phyloP scores from a whole-genome alignment of 352 stramenopile species.

The Bremia lactucae region DNA sequence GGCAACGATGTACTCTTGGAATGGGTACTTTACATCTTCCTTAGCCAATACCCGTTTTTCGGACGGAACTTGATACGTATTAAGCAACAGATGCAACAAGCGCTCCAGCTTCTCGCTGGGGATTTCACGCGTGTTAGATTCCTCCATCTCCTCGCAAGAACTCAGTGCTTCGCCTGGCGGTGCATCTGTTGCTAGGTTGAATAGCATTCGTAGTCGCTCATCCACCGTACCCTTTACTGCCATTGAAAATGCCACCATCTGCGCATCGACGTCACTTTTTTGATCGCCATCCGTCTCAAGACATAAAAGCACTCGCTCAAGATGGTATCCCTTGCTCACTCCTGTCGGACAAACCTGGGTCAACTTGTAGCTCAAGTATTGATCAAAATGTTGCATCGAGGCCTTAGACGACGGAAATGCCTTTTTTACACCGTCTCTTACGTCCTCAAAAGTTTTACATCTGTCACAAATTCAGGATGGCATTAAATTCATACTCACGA shows the following conservation, averaged over 20 bases:
- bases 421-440: constrained; percentile 33
- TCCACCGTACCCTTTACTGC: constrained; percentile 62
- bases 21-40: constrained; percentile 58
- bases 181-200: constrained; percentile 47
- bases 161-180: constrained; percentile 13
- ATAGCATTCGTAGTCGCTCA: constrained; percentile 60
- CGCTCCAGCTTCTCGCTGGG: constrained; percentile 47
- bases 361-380: constrained; percentile 67
- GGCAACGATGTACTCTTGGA: constrained; percentile 60
- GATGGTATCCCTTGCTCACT: constrained; percentile 57
- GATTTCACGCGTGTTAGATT: constrained; percentile 36
- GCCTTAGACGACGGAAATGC: constrained; percentile 60
- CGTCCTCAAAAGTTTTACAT: constrained; percentile 35
- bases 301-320: constrained; percentile 69
- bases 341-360: constrained; percentile 41
- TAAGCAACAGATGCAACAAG: constrained; percentile 47
- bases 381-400: constrained; percentile 66
- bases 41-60: constrained; percentile 72
- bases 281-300: constrained; percentile 40
- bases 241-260: constrained; percentile 78
- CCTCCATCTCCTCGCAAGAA: constrained; percentile 13
- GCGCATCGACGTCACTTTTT: constrained; percentile 55
- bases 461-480: constrained; percentile 13
- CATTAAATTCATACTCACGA: neutral
- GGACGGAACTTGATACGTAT: constrained; percentile 77